Conservation (phyloP, 306 rosid genomes). For the Vigna angularis region DNA sequence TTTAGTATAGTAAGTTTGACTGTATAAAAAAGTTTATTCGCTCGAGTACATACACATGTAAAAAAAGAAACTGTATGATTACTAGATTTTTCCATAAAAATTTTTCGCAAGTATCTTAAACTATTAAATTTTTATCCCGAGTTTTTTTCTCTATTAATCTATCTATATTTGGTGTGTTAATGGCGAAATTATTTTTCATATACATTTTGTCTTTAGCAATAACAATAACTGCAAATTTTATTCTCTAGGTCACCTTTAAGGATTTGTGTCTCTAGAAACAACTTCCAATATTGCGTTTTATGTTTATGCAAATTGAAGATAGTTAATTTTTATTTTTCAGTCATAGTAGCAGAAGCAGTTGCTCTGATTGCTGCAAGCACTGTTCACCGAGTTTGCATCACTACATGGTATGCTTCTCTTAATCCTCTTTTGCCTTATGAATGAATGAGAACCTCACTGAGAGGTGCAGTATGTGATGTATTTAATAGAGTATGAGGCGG, state of each 20-base stretch:
- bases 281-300: constrained; percentile 19
- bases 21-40: neutral
- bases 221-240: constrained; percentile 4
- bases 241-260: constrained; percentile 11
- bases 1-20: neutral
- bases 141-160: constrained; percentile 1
- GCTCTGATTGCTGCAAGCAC: constrained; percentile 94
- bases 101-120: neutral
- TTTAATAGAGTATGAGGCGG: neutral
- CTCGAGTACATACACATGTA: neutral
- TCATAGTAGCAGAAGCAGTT: constrained; percentile 73
- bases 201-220: constrained; percentile 5
- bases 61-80: constrained; percentile 5
- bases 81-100: constrained; percentile 17
- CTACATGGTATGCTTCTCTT: constrained; percentile 70
- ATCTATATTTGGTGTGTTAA: constrained; percentile 2
- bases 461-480: constrained; percentile 8
- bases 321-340: constrained; percentile 50
- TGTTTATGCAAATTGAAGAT: constrained; percentile 16
- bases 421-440: neutral
- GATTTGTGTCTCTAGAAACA: constrained; percentile 18
- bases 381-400: constrained; percentile 89
- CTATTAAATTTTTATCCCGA: neutral
- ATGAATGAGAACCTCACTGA: neutral
- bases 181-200: neutral